Base-by-base conservation (phyloP, 495 filamentous ascomycete species). In the Neurospora sp. region DNA sequence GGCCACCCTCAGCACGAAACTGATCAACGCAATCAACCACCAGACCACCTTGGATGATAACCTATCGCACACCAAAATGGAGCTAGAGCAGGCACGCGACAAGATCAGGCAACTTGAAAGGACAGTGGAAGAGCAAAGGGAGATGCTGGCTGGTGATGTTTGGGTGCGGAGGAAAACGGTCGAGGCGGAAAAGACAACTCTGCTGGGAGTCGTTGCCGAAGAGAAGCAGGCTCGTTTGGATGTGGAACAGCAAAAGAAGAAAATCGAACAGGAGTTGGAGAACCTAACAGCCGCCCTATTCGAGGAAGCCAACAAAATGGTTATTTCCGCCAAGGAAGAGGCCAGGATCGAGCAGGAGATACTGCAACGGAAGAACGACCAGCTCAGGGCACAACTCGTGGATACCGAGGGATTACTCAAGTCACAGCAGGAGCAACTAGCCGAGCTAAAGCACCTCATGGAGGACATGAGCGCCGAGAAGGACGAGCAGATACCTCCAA, bases 261-360 rank as follows among this genome's bases (percentile, higher is more conserved):
- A 96, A 71, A 88, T 89, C 68, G 87, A 87, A 69, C 89, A 91
- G 37, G 96, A 99, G 82, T 84, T 99, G 40, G 96, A 98, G 82
- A 91, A 88, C 68, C 83, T 98, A 70, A 98, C 96, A 12, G 88
- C 93, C 5, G 93, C 92, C 37, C 85, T 99, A 20, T 98, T 99
- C 74, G 93, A 97, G 79, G 95, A 98, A 85, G 96, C 96, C 40
- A 97, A 99, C 75, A 83, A 93, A 88, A 98, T 99, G 96, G 96
- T 99, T 71, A 92, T 94, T 69, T 91, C 79, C 31, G 81, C 79
- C 45, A 83, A 83, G 75, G 81, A 83, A 48, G 80, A 83, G 39
- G 81, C 81, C 41, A 75, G 79, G 39, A 42, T 59, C 3, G 80
- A 83, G 72, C 80, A 83, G 61, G 80, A 83, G 27, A 73, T 72